A percentile compares a stretch with the other conserved stretches of the same genome.
phyloP scores from a whole-genome alignment of 2,329 filamentous ascomycete genomes.

The Pyrenophora tritici-repentis region DNA sequence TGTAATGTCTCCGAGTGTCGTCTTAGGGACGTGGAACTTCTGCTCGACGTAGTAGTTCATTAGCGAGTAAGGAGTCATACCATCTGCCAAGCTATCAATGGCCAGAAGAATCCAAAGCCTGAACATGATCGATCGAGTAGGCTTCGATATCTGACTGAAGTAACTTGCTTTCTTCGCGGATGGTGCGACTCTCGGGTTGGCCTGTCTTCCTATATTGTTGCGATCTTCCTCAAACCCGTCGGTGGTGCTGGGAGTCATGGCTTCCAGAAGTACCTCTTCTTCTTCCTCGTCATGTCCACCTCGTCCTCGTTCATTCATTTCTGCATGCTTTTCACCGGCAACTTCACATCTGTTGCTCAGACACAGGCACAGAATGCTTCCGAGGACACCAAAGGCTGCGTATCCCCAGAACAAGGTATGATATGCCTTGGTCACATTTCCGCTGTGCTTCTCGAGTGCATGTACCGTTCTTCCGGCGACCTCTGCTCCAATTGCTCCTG shows the following conservation, averaged over 20 bases:
- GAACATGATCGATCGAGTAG: conserved; percentile 64
- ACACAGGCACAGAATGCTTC: conserved; percentile 45
- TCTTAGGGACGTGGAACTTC: conserved; percentile 50
- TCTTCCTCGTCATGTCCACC: conserved; percentile 35
- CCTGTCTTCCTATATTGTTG: conserved; percentile 15
- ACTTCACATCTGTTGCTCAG: conserved; percentile 51
- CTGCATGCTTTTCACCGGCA: conserved; percentile 35
- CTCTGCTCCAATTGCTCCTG: conserved; percentile 41
- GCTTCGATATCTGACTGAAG: conserved; percentile 60
- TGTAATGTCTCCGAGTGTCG: conserved; percentile 65
- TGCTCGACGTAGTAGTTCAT: conserved; percentile 47
- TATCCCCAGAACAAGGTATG: conserved; percentile 52
- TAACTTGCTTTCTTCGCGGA: conserved; percentile 40
- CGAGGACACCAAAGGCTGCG: conserved; percentile 49
- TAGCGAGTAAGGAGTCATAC: conserved; percentile 55
- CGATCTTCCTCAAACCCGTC: conserved; percentile 37
- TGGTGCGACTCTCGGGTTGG: conserved; percentile 20
- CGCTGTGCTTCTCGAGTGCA: conserved; percentile 48
- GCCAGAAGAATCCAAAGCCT: conserved; percentile 68
- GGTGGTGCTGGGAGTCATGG: conserved; percentile 39
- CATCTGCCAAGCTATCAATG: conserved; percentile 68
- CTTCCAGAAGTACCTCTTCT: conserved; percentile 42
- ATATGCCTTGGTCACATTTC: conserved; percentile 44
- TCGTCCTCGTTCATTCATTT: conserved; percentile 31
- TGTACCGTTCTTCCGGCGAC: conserved; percentile 49